A percentile compares a stretch with the other conserved stretches of the same genome.
Conservation (phyloP, 345 rosid genomes). For the Pistacia atlantica region DNA sequence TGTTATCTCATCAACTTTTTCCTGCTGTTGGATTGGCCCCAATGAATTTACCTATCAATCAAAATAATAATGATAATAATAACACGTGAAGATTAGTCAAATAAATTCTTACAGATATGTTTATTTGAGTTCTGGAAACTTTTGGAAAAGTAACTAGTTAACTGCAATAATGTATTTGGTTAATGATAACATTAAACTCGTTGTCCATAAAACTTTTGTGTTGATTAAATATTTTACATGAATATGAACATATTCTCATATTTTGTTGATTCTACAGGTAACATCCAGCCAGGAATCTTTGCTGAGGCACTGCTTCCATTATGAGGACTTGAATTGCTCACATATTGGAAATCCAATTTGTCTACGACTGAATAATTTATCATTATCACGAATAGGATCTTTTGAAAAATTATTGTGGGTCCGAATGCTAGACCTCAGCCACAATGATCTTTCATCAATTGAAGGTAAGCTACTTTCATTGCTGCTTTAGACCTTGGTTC, state of each 20-base stretch:
- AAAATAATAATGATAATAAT: background rate
- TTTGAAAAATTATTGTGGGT: conserved; percentile 81
- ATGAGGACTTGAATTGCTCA: conserved; percentile 33
- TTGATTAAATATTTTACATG: conserved; percentile 2
- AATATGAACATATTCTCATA: conserved; percentile 15
- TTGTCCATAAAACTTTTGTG: background rate
- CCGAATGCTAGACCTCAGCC: conserved; percentile 87
- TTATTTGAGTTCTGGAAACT: conserved; percentile 1
- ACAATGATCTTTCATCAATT: conserved; percentile 75
- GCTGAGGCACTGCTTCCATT: conserved; percentile 50
- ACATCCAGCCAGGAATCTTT: conserved; percentile 54
- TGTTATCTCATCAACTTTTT: background rate
- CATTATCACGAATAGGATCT: conserved; percentile 68
- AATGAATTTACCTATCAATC: background rate
- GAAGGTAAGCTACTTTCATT: conserved; percentile 56
- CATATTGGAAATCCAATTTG: conserved; percentile 36
- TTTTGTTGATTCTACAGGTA: conserved; percentile 55
- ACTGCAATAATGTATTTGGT: conserved; percentile 1
- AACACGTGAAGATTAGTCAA: background rate
- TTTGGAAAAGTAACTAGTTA: background rate
- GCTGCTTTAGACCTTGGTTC: conserved; percentile 5
- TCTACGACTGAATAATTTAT: conserved; percentile 72
- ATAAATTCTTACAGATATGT: background rate
- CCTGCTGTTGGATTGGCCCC: conserved; percentile 7
- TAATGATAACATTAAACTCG: background rate